phyloP scores from a whole-genome alignment of 73 alveolate species.

The Uronychia binucleata region DNA sequence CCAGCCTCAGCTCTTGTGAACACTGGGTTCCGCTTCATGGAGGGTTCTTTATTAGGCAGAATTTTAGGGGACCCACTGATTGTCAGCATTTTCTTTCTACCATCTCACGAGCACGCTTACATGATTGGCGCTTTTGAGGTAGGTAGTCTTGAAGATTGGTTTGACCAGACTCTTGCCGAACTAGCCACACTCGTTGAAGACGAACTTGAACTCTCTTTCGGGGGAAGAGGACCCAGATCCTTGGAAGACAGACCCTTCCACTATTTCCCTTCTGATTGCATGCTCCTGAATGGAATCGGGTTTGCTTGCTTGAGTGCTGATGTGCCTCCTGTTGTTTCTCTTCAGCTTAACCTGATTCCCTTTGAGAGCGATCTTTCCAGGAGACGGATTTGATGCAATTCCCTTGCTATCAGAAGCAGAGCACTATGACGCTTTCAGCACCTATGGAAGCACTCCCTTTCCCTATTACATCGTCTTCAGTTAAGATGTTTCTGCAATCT shows the following conservation, averaged over 20 bases:
- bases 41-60: neutral
- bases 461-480: neutral
- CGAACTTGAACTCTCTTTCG: slow-evolving; percentile 2
- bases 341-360: neutral
- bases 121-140: neutral
- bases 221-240: too few species aligned
- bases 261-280: neutral
- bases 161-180: neutral
- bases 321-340: neutral
- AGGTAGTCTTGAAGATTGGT: neutral
- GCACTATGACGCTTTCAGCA: neutral
- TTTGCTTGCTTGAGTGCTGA: neutral
- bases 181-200: neutral
- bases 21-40: neutral
- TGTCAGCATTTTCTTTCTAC: neutral
- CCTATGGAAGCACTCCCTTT: neutral
- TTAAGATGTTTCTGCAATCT: neutral
- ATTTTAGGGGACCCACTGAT: neutral
- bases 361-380: too few species aligned
- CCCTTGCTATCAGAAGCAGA: too few species aligned
- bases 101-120: neutral
- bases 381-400: too few species aligned
- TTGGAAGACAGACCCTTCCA: too few species aligned
- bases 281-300: neutral
- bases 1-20: neutral